A percentile compares a stretch with the other conserved stretches of the same genome.
Conservation (phyloP, 2,329 filamentous ascomycete species). For the Aspergillus spinulosporus region DNA sequence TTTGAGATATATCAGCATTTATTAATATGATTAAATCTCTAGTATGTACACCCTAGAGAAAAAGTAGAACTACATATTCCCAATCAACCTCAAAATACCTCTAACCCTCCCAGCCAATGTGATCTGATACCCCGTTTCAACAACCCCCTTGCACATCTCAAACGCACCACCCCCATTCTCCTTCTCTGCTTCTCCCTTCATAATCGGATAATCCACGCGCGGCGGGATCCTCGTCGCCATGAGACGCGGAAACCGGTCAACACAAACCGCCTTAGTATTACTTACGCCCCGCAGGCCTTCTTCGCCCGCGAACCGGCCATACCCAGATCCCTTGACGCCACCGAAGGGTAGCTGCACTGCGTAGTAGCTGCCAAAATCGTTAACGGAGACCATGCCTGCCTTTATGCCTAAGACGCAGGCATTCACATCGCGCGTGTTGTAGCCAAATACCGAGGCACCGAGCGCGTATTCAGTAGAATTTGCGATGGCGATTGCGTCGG, state of each 20-base stretch:
- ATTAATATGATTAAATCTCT: not conserved
- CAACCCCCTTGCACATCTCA: slow-evolving; percentile 51
- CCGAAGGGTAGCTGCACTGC: slow-evolving; percentile 94
- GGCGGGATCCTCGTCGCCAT: slow-evolving; percentile 75
- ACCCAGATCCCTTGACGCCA: slow-evolving; percentile 83
- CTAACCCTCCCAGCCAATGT: slow-evolving; percentile 43
- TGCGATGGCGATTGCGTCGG: slow-evolving; percentile 71
- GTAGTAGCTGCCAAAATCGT: slow-evolving; percentile 93
- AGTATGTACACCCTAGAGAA: not conserved
- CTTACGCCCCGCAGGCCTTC: slow-evolving; percentile 84
- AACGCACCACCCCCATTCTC: slow-evolving; percentile 63
- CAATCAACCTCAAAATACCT: slow-evolving; percentile 41
- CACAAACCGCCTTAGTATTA: slow-evolving; percentile 83
- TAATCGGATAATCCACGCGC: slow-evolving; percentile 78
- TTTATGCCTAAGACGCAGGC: slow-evolving; percentile 68
- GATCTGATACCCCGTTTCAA: slow-evolving; percentile 49
- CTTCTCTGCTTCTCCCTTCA: slow-evolving; percentile 54
- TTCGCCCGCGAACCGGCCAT: slow-evolving; percentile 87
- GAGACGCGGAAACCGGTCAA: slow-evolving; percentile 63
- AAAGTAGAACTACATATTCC: slow-evolving; percentile 35
- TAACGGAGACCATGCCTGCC: slow-evolving; percentile 89
- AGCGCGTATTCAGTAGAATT: slow-evolving; percentile 85
- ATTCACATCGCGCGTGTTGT: slow-evolving; percentile 61
- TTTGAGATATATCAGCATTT: not conserved
- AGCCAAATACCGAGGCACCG: slow-evolving; percentile 83